Evolutionary conservation across 2,329 filamentous ascomycete species (phyloP).

Genomic region (Juglanconis sp.): DNA sequence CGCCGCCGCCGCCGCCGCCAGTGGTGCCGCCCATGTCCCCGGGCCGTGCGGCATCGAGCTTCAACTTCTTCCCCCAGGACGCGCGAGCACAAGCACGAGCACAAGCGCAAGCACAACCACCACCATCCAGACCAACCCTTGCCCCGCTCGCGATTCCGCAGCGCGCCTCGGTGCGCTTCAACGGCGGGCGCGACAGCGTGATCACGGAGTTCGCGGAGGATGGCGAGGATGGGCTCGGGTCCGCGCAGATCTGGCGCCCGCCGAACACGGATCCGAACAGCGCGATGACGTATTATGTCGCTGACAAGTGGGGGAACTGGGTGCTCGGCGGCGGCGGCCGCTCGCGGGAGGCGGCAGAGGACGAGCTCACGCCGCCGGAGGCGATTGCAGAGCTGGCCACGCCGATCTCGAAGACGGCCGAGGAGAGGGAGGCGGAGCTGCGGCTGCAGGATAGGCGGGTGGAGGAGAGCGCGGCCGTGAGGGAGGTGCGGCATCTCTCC

Average conservation of each 20-base stretch:
- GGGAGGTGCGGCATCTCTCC: slow-evolving; percentile 17
- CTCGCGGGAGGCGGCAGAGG: neutral
- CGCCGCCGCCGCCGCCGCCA: neutral
- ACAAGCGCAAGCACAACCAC: neutral
- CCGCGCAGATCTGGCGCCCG: slow-evolving; percentile 48
- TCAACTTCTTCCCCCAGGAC: slow-evolving; percentile 12
- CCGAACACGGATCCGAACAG: slow-evolving; percentile 44
- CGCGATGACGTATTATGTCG: slow-evolving; percentile 46
- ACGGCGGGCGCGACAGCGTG: slow-evolving; percentile 38
- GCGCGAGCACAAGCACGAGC: neutral
- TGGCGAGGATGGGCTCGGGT: slow-evolving; percentile 32
- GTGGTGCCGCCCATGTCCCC: slow-evolving; percentile 12
- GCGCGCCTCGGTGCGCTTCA: slow-evolving; percentile 2
- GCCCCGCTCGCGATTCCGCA: slow-evolving; percentile 34
- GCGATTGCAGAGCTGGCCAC: slow-evolving; percentile 26
- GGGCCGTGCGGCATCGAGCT: slow-evolving; percentile 1
- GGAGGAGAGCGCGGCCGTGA: slow-evolving; percentile 18
- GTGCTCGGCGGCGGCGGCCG: slow-evolving; percentile 36
- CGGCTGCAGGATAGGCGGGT: neutral
- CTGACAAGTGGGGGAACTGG: slow-evolving; percentile 54
- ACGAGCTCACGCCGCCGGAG: slow-evolving; percentile 17
- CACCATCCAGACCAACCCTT: slow-evolving; percentile 36
- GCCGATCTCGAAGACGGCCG: slow-evolving; percentile 14
- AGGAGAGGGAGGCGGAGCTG: slow-evolving; percentile 11
- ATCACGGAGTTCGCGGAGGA: slow-evolving; percentile 54